Conservation (phyloP, 208 protist species). For the Leptomonas pyrrhocoris region DNA sequence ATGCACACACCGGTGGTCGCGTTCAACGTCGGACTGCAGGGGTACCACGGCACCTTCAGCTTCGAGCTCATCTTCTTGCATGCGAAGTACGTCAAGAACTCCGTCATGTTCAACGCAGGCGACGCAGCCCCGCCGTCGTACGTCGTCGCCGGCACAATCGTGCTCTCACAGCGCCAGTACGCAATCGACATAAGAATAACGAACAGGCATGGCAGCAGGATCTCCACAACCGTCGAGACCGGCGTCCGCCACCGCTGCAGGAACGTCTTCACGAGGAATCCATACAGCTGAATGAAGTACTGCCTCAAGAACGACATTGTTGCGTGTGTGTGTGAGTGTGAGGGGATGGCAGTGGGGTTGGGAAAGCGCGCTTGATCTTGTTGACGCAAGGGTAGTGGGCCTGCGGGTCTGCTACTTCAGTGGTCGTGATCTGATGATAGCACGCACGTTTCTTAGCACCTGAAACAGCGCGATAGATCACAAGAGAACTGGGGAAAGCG, state of each 20-base stretch:
- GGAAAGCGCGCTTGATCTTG: no score
- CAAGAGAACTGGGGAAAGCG: background rate
- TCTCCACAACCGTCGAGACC: constrained; percentile 52
- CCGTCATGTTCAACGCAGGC: constrained; percentile 26
- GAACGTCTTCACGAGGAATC: constrained; percentile 71
- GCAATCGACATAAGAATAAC: constrained; percentile 53
- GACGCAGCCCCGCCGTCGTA: constrained; percentile 29
- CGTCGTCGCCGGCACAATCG: constrained; percentile 22
- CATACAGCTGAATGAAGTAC: constrained; percentile 65
- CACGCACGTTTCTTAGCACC: background rate
- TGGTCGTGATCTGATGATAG: background rate
- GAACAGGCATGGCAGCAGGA: constrained; percentile 75
- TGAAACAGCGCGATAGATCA: background rate
- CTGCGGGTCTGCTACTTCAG: background rate
- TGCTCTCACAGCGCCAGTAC: constrained; percentile 54
- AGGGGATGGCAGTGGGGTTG: background rate
- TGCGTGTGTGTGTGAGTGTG: background rate
- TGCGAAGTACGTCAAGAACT: constrained; percentile 25
- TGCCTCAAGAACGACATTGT: constrained; percentile 25
- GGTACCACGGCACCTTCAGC: constrained; percentile 23
- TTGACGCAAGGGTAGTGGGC: background rate
- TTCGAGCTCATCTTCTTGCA: constrained; percentile 24
- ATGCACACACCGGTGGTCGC: constrained; percentile 25
- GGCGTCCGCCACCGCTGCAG: constrained; percentile 62
- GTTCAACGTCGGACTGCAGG: constrained; percentile 21